These are phyloP conservation scores for bread wheat (Triticum aestivum) DNA, from an alignment of 176 grass and related monocot genomes.

Conservation along the genomic window DNA sequence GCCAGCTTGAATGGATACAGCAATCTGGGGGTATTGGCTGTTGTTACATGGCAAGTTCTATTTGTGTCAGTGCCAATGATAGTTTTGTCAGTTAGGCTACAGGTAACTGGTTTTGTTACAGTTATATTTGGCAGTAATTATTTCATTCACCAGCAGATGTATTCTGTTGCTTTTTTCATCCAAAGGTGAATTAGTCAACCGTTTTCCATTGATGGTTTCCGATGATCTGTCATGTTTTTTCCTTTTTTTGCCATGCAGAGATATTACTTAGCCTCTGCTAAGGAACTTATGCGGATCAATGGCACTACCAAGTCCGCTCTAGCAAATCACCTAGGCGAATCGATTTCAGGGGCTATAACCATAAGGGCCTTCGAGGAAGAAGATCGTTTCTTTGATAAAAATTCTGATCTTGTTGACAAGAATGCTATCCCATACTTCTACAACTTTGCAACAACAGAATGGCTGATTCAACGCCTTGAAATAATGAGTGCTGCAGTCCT, in stretches of 20 bases:
- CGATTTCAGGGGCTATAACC: conserved; percentile 74
- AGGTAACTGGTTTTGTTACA: conserved; percentile 41
- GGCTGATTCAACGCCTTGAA: conserved; percentile 88
- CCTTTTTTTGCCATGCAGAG: conserved; percentile 45
- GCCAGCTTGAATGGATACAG: conserved; percentile 66
- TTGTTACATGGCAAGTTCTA: conserved; percentile 92
- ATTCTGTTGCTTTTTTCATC: neutral
- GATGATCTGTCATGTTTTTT: conserved; percentile 17
- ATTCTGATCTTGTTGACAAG: conserved; percentile 74
- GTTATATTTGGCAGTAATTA: neutral
- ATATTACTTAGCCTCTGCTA: conserved; percentile 87
- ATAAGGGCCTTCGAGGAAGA: conserved; percentile 90
- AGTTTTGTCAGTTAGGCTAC: conserved; percentile 61
- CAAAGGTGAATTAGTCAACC: neutral
- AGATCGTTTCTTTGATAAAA: conserved; percentile 83
- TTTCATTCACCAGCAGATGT: neutral
- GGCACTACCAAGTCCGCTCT: conserved; percentile 91
- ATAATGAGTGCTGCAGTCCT: conserved; percentile 73
- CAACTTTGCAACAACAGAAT: conserved; percentile 85
- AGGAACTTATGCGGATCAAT: conserved; percentile 96
- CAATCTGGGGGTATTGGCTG: conserved; percentile 79
- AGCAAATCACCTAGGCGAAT: conserved; percentile 88
- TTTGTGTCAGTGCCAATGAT: conserved; percentile 72
- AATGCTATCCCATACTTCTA: conserved; percentile 84
- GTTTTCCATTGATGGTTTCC: neutral